Percentiles rank a stretch among this genome's conserved stretches.
phyloP scores from a whole-genome alignment of 768 basidiomycete genomes.

The Leccinum disarticulatum region DNA sequence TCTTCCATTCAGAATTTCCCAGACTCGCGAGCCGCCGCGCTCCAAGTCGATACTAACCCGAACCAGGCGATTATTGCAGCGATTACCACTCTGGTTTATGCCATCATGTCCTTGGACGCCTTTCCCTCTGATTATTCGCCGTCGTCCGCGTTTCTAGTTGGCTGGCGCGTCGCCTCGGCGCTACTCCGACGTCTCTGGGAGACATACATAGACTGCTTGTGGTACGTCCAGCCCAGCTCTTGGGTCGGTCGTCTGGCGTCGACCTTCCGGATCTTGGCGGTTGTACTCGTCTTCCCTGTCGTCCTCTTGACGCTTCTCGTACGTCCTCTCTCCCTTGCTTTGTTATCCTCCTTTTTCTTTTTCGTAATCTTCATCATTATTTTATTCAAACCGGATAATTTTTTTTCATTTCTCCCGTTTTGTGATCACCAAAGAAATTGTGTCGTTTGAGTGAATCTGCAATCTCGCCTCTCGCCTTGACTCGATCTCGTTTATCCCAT shows the following conservation, averaged over 20 bases:
- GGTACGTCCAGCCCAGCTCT: slow-evolving; percentile 61
- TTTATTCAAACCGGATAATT: not conserved
- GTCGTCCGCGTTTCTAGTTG: slow-evolving; percentile 21
- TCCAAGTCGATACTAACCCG: slow-evolving; percentile 1
- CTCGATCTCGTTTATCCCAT: not conserved
- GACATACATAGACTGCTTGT: slow-evolving; percentile 60
- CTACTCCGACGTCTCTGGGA: slow-evolving; percentile 52
- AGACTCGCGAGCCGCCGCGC: not conserved
- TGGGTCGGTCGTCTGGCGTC: slow-evolving; percentile 68
- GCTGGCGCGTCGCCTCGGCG: slow-evolving; percentile 6
- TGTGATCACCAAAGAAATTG: slow-evolving; percentile 2
- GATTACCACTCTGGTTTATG: slow-evolving; percentile 6
- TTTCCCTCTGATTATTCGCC: slow-evolving; percentile 11
- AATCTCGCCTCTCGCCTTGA: slow-evolving; percentile 3
- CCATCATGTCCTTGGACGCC: slow-evolving; percentile 11
- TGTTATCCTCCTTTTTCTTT: slow-evolving; percentile 5
- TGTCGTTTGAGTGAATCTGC: not conserved
- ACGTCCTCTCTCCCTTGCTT: slow-evolving; percentile 28
- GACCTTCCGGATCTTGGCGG: slow-evolving; percentile 62
- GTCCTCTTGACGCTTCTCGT: slow-evolving; percentile 67
- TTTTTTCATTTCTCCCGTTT: slow-evolving; percentile 1
- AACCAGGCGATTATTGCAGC: not conserved
- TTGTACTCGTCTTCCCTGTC: slow-evolving; percentile 47
- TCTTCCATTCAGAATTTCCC: slow-evolving; percentile 1
- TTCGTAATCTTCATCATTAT: slow-evolving; percentile 7